These are phyloP conservation scores for Pulveroboletus sp. DNA, from an alignment of 768 basidiomycete species.

Conservation along the genomic window DNA sequence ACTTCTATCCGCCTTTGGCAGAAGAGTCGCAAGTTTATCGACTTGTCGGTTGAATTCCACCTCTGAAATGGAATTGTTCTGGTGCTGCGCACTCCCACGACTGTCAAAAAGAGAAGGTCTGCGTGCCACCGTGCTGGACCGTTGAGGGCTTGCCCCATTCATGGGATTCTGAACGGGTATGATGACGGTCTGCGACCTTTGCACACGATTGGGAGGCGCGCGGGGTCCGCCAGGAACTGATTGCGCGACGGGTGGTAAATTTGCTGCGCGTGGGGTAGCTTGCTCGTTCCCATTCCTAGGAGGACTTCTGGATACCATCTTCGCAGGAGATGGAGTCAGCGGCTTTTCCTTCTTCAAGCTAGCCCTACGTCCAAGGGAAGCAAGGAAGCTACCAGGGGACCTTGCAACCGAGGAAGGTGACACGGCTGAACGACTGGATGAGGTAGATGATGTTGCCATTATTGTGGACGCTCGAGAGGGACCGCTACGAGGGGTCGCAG, in stretches of 20 bases:
- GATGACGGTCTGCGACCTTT: slow-evolving; percentile 67
- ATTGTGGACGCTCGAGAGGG: slow-evolving; percentile 31
- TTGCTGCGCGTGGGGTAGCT: slow-evolving; percentile 28
- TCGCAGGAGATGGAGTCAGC: slow-evolving; percentile 30
- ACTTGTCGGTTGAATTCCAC: slow-evolving; percentile 64
- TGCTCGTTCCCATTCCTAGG: slow-evolving; percentile 27
- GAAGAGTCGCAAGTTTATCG: slow-evolving; percentile 62
- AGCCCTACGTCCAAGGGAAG: slow-evolving; percentile 68
- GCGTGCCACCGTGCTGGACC: slow-evolving; percentile 29
- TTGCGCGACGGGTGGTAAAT: slow-evolving; percentile 37
- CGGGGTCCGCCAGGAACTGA: slow-evolving; percentile 73
- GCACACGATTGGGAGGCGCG: slow-evolving; percentile 57
- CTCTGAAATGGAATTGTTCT: slow-evolving; percentile 8
- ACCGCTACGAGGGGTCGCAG: slow-evolving; percentile 29
- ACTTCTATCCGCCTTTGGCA: slow-evolving; percentile 68
- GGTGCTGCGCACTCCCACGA: slow-evolving; percentile 13
- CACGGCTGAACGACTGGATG: slow-evolving; percentile 43
- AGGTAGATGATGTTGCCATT: slow-evolving; percentile 41
- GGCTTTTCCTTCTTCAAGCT: slow-evolving; percentile 45
- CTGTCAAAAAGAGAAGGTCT: slow-evolving; percentile 30
- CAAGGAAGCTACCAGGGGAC: slow-evolving; percentile 60
- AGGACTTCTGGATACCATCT: slow-evolving; percentile 37
- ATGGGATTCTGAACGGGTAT: slow-evolving; percentile 30
- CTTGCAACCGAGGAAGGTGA: slow-evolving; percentile 41
- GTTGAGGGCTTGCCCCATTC: slow-evolving; percentile 20